Evolutionary conservation across 495 filamentous ascomycete species (phyloP).

Genomic region (Poronia punctata): DNA sequence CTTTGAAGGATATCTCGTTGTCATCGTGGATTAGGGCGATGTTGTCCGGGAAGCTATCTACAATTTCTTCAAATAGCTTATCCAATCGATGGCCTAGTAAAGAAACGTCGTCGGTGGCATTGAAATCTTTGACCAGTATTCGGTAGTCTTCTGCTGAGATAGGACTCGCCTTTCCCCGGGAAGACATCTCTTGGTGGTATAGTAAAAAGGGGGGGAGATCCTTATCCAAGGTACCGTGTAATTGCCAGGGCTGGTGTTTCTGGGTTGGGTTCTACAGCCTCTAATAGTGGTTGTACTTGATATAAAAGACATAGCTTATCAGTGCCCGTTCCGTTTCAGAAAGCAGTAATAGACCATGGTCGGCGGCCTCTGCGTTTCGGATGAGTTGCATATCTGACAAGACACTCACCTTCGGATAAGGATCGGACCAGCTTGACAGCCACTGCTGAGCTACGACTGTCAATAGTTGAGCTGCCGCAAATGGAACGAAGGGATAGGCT

Average conservation of each 20-base stretch:
- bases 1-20: constrained; percentile 6
- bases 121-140: constrained; percentile 9
- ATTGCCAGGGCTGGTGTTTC: not conserved
- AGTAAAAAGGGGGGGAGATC: not conserved
- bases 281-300: too few relatives aligned
- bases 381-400: too few relatives aligned
- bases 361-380: too few relatives aligned
- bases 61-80: constrained; percentile 12
- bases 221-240: not conserved
- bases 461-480: too few relatives aligned
- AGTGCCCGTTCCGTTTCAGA: too few relatives aligned
- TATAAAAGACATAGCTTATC: too few relatives aligned
- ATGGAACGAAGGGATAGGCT: too few relatives aligned
- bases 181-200: not conserved
- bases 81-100: constrained; percentile 10
- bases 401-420: too few relatives aligned
- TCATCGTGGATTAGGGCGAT: constrained; percentile 13
- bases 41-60: constrained; percentile 6
- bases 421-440: too few relatives aligned
- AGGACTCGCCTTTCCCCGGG: not conserved
- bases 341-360: too few relatives aligned
- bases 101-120: constrained; percentile 8
- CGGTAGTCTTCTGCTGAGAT: constrained; percentile 10
- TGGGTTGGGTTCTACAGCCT: too few relatives aligned
- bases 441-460: too few relatives aligned